These are phyloP conservation scores for Boletus sp. DNA, from an alignment of 1,284 basidiomycete genomes.

Conservation along the genomic window DNA sequence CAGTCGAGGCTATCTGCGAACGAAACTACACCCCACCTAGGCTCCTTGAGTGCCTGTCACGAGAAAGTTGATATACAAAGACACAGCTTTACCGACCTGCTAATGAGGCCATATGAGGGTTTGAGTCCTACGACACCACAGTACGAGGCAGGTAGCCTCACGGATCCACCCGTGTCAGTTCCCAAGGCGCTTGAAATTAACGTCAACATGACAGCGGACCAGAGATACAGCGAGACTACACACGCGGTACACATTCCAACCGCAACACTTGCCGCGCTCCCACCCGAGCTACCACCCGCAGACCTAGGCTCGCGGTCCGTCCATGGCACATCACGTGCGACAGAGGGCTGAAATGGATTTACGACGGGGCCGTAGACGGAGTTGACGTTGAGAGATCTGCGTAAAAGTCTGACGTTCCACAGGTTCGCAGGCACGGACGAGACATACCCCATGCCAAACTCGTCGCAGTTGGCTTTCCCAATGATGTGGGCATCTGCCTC, in stretches of 20 bases:
- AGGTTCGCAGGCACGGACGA: background rate
- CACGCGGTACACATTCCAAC: conserved; percentile 77
- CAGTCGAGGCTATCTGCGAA: conserved; percentile 96
- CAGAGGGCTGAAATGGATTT: conserved; percentile 57
- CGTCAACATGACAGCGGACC: conserved; percentile 7
- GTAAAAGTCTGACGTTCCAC: background rate
- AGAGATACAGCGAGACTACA: conserved; percentile 30
- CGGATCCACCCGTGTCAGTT: conserved; percentile 95
- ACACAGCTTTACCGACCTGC: conserved; percentile 51
- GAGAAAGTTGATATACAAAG: background rate
- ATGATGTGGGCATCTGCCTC: conserved; percentile 68
- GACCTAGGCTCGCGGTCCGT: conserved; percentile 47
- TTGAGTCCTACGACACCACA: conserved; percentile 92
- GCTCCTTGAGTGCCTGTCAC: conserved; percentile 18
- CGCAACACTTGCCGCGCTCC: conserved; percentile 79
- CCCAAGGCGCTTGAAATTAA: conserved; percentile 67
- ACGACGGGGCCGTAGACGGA: conserved; percentile 72
- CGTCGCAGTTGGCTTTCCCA: conserved; percentile 95
- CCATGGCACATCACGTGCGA: conserved; percentile 22
- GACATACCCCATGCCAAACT: conserved; percentile 95
- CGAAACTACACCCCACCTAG: conserved; percentile 85
- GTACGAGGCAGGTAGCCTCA: conserved; percentile 89
- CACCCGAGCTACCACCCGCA: conserved; percentile 82
- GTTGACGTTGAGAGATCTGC: conserved; percentile 70
- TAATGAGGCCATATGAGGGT: conserved; percentile 90